Base-by-base conservation (phyloP, 768 basidiomycete genomes). In the Obba rivulosa region DNA sequence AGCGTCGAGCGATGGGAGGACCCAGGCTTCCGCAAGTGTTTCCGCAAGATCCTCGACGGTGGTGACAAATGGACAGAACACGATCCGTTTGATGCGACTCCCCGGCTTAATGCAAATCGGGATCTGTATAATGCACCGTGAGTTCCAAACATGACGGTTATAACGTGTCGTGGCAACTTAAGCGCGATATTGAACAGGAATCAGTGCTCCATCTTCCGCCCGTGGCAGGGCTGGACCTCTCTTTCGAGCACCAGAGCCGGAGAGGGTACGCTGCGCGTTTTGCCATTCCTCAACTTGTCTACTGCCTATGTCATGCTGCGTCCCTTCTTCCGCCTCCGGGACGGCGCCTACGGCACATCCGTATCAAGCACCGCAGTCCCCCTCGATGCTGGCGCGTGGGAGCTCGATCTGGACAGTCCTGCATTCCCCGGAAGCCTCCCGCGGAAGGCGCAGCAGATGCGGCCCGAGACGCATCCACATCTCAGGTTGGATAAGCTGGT, bases 1-100 rank as follows among this genome's bases (percentile, higher is more conserved):
- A 65, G 79, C 2, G 76, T 89, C n/a, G 89, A 92, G 62, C 73
- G 90, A 10, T 85, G 82, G 83, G 80, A 85, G 65, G 82, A 87
- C 60, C 64, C 69, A 0, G 60, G 55, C 2, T 81, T 79, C 64
- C 67, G 81, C 40, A 63, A 66, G 3, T 84, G 78, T 55, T 87
- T 82, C 52, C 63, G 64, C 8, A 69, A 74, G 38, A 82, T 87
- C 24, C 68, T 88, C 34, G 59, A 63, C 1, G 68, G 76, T 31
- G 50, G 50, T 16, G 54, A 57, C 46, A 62, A 72, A 21, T 87
- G 84, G 83, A 67, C 68, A 21, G 55, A 69, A 28, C 80, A 87
- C 55, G 82, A 87, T 59, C 76, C 84, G 2, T 87, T 79, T 51
- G 80, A 80, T 22, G 66, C 83, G 5, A 71, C 74, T 18, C 73